Conservation (phyloP, 345 rosid genomes). For the Microthlaspi erraticum region DNA sequence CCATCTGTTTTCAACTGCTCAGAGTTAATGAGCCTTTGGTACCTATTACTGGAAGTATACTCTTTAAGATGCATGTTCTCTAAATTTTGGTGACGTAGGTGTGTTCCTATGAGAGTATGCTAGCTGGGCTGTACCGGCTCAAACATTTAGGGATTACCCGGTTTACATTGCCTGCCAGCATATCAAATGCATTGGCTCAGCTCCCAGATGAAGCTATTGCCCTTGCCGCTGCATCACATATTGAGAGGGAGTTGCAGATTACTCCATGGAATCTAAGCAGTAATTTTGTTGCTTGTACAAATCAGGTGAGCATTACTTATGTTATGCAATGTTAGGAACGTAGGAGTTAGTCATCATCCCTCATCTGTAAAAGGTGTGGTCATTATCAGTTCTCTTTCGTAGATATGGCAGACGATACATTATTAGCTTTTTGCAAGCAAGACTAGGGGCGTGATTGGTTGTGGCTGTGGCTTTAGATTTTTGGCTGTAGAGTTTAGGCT, state of each 20-base stretch:
- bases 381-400: slow-evolving; percentile 5
- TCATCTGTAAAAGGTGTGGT: slow-evolving; percentile 6
- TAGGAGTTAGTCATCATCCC: slow-evolving; percentile 11
- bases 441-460: no score
- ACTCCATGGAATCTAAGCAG: slow-evolving; percentile 97
- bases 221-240: slow-evolving; percentile 96
- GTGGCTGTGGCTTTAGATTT: no score
- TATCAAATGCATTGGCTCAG: slow-evolving; percentile 87
- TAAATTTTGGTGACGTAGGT: slow-evolving; percentile 57
- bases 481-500: no score
- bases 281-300: slow-evolving; percentile 93
- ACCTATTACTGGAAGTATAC: slow-evolving; percentile 20
- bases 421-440: slow-evolving; percentile 7
- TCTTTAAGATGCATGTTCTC: slow-evolving; percentile 30
- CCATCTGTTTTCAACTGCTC: slow-evolving; percentile 23
- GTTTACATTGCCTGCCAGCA: slow-evolving; percentile 71
- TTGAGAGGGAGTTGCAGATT: slow-evolving; percentile 94
- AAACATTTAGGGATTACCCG: slow-evolving; percentile 91
- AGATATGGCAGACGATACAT: background rate
- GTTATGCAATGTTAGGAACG: slow-evolving; percentile 10
- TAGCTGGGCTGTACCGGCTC: slow-evolving; percentile 87
- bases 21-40: slow-evolving; percentile 10
- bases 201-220: slow-evolving; percentile 95
- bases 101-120: slow-evolving; percentile 97
- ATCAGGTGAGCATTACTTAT: slow-evolving; percentile 63